Base-by-base conservation (phyloP, 345 rosid species). In the Aquilaria malaccensis region DNA sequence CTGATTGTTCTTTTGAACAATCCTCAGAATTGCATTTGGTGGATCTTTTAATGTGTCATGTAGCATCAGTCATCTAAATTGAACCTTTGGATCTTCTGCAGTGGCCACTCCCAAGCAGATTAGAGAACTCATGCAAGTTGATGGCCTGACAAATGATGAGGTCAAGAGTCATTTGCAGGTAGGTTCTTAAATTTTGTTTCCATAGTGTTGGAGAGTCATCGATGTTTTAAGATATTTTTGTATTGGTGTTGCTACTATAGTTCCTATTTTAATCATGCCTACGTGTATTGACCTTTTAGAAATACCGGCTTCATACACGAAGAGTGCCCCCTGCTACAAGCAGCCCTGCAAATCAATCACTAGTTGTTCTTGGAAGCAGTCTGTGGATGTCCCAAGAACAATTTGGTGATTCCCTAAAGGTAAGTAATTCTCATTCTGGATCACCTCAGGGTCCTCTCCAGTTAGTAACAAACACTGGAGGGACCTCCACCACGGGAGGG, bases 161-260 rank as follows among this genome's bases (percentile, higher is more conserved):
- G 97, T 95, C 14, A 95, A 95, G 80, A 91, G 99, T 65, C 99
- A 95, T 83, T 73, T 91, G 79, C 99, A 95, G 78, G 99, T 88
- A 57, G 67, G 70, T 74, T 66, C 45, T 37, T 50, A 33, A 33
- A 33, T 47, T 54, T 46, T 32, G 9, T 22, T 9, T 37, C 43
- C 52, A 61, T 30, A 15, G 29, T 51, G 15, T 49, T 33, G 47
- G 29, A 46, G 56, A 56, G n/a, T 14, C 51, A 49, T 31, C 32
- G 61, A 12, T 22, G 53, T 59, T 2, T 55, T 1, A 33, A 41
- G 9, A 7, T 6, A 56, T 52, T 55, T 2, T 54, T 30, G 14
- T 54, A 4, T 31, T 58, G 11, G 11, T 56, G 10, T 50, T 51
- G 52, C 10, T 51, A 30, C 46, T 59, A 10, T 15, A 59, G 58